Conservation (phyloP, 2,329 filamentous ascomycete species). For the Apiospora aurea region DNA sequence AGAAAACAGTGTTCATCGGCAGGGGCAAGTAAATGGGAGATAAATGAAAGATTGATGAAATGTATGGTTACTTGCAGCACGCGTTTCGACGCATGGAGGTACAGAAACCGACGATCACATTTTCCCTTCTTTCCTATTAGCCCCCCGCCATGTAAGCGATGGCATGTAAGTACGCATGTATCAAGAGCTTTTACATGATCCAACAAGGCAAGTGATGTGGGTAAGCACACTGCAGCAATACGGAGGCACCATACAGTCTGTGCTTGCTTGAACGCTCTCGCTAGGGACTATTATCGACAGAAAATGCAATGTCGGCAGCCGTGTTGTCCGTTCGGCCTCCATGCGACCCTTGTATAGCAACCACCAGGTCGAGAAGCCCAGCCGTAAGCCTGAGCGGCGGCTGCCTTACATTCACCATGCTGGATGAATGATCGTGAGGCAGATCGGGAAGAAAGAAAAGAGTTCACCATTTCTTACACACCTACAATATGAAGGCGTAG, state of each 20-base stretch:
- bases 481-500: background rate
- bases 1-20: background rate
- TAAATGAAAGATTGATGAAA: background rate
- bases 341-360: background rate
- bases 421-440: background rate
- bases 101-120: background rate
- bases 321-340: background rate
- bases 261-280: background rate
- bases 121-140: background rate
- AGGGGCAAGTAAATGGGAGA: background rate
- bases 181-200: background rate
- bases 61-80: constrained; percentile 5
- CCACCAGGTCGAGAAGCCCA: background rate
- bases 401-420: background rate
- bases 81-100: background rate
- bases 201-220: background rate
- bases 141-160: background rate
- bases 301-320: background rate
- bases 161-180: background rate
- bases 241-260: background rate
- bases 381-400: background rate
- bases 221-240: background rate
- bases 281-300: background rate
- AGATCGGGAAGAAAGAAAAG: background rate
- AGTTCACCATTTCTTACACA: background rate